Conservation (phyloP, 495 filamentous ascomycete genomes). For the Pseudoneurospora amorphoporcata region DNA sequence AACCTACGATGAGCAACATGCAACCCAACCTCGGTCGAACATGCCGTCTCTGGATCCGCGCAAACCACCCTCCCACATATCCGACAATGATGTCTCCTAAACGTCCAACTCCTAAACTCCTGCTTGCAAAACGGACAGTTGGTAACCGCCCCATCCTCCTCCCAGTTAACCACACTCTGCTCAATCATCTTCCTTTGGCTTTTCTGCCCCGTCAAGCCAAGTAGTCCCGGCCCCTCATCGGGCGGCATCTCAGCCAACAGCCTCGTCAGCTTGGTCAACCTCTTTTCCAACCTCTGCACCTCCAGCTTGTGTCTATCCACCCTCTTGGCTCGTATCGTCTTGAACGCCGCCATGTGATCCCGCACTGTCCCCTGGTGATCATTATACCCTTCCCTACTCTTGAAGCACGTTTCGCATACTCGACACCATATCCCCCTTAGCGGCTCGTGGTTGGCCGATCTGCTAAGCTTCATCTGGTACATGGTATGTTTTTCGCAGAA, state of each 20-base stretch:
- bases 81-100: constrained; percentile 87
- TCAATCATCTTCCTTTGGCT: constrained; percentile 69
- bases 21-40: constrained; percentile 74
- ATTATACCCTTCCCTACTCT: constrained; percentile 90
- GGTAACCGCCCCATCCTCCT: constrained; percentile 73
- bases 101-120: constrained; percentile 80
- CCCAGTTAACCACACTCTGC: constrained; percentile 88
- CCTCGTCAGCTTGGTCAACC: constrained; percentile 82
- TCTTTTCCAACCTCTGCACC: constrained; percentile 79
- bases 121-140: constrained; percentile 91
- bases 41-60: constrained; percentile 70
- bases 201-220: constrained; percentile 33
- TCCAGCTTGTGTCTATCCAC: constrained; percentile 81
- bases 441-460: constrained; percentile 83
- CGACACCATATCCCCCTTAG: constrained; percentile 87
- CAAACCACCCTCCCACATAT: constrained; percentile 90
- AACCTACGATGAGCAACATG: constrained; percentile 59
- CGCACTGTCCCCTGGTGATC: constrained; percentile 64
- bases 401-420: constrained; percentile 97
- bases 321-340: constrained; percentile 54
- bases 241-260: constrained; percentile 61
- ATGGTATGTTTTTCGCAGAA: constrained; percentile 98
- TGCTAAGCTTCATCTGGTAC: constrained; percentile 98
- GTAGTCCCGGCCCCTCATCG: constrained; percentile 31
- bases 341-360: constrained; percentile 63